These are phyloP conservation scores for Citrus mangshanensis DNA, from an alignment of 345 rosid species.

Conservation along the genomic window DNA sequence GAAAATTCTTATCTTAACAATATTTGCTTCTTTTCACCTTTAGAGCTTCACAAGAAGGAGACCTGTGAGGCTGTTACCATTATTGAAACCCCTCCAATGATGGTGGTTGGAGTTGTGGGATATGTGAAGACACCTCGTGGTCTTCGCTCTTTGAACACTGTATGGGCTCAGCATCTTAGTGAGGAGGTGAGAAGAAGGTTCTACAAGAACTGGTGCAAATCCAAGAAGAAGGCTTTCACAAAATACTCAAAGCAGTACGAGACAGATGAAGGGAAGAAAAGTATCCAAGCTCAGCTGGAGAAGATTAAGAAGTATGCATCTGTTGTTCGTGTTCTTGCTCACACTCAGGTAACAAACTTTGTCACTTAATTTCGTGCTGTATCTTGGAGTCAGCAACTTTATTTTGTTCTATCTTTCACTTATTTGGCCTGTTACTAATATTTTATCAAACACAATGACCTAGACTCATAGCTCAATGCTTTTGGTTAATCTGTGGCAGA, in stretches of 20 bases:
- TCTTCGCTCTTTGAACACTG: conserved; percentile 65
- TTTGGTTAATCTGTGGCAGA: conserved; percentile 28
- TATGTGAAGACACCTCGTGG: conserved; percentile 79
- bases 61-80: conserved; percentile 88
- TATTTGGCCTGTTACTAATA: not conserved
- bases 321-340: conserved; percentile 76
- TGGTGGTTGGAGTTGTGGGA: conserved; percentile 82
- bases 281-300: conserved; percentile 64
- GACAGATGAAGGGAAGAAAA: conserved; percentile 66
- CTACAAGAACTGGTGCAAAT: conserved; percentile 83
- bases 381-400: not conserved
- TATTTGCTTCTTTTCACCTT: not conserved
- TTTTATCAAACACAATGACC: not conserved
- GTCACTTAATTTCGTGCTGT: not conserved
- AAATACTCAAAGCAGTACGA: conserved; percentile 59
- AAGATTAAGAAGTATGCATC: conserved; percentile 74
- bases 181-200: conserved; percentile 81
- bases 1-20: not conserved
- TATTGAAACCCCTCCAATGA: conserved; percentile 81
- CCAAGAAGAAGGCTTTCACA: conserved; percentile 86
- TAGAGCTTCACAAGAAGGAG: conserved; percentile 94
- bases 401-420: too few relatives aligned
- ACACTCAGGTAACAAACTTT: conserved; percentile 59
- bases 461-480: not conserved
- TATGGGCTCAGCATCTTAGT: conserved; percentile 88